Evolutionary conservation across 805 yeast genomes (phyloP).

Genomic region (Pichia ethanolica): DNA sequence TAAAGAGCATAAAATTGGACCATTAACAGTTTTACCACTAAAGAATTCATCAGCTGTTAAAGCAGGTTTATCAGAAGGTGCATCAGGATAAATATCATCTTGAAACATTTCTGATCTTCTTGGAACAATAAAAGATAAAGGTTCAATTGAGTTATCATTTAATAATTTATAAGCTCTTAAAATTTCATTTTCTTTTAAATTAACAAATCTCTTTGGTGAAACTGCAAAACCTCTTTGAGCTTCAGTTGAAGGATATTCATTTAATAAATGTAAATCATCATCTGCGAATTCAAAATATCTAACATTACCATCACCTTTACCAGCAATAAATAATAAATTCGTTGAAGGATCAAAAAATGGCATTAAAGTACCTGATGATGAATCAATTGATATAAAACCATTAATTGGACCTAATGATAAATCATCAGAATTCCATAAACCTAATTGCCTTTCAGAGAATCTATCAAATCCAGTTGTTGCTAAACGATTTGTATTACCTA

Average conservation of each 20-base stretch:
- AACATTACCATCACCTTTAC: constrained; percentile 97
- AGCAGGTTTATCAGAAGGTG: constrained; percentile 76
- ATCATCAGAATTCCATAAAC: constrained; percentile 80
- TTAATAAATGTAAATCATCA: constrained; percentile 73
- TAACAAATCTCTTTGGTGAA: constrained; percentile 76
- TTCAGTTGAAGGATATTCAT: constrained; percentile 83
- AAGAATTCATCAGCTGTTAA: constrained; percentile 73
- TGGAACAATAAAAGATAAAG: constrained; percentile 88
- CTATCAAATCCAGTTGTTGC: constrained; percentile 93
- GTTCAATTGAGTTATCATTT: constrained; percentile 78
- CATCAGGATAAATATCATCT: constrained; percentile 86
- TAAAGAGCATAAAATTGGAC: constrained; percentile 75
- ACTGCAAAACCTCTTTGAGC: constrained; percentile 96
- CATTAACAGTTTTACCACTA: constrained; percentile 68
- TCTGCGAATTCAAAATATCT: constrained; percentile 86
- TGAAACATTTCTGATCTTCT: constrained; percentile 91
- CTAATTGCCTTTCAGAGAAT: constrained; percentile 90
- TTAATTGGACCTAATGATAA: constrained; percentile 79
- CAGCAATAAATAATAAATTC: constrained; percentile 79
- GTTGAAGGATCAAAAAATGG: constrained; percentile 84
- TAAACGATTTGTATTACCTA: constrained; percentile 77
- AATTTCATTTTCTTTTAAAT: constrained; percentile 77
- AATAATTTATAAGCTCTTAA: constrained; percentile 80
- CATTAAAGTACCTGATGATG: constrained; percentile 88
- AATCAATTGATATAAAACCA: constrained; percentile 79